Conservation (phyloP, 2,329 filamentous ascomycete genomes). For the Ceratocystis destructans region DNA sequence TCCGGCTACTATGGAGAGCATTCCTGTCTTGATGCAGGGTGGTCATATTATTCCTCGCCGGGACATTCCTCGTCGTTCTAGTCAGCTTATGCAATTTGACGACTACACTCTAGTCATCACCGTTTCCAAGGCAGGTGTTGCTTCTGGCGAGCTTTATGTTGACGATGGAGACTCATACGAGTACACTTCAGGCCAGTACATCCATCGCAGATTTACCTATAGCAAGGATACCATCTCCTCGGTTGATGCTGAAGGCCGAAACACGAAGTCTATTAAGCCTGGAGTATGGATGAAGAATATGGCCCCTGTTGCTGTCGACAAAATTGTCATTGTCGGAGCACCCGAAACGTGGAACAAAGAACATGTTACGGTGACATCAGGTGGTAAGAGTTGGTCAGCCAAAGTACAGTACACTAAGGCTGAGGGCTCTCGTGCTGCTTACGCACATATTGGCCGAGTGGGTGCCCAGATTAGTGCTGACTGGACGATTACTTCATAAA, state of each 20-base stretch:
- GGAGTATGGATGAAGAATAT: slow-evolving; percentile 68
- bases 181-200: slow-evolving; percentile 71
- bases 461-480: slow-evolving; percentile 40
- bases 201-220: slow-evolving; percentile 69
- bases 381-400: slow-evolving; percentile 41
- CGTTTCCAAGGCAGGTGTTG: slow-evolving; percentile 32
- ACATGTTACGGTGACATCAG: slow-evolving; percentile 41
- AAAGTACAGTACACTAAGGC: slow-evolving; percentile 46
- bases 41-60: slow-evolving; percentile 86
- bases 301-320: slow-evolving; percentile 65
- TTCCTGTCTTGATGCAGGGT: slow-evolving; percentile 82
- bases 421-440: slow-evolving; percentile 35
- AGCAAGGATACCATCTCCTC: slow-evolving; percentile 49
- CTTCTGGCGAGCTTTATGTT: slow-evolving; percentile 70
- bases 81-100: slow-evolving; percentile 81
- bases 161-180: slow-evolving; percentile 94
- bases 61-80: slow-evolving; percentile 74
- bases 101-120: slow-evolving; percentile 83
- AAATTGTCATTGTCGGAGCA: slow-evolving; percentile 69
- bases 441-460: slow-evolving; percentile 39
- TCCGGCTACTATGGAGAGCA: slow-evolving; percentile 66
- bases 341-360: slow-evolving; percentile 56
- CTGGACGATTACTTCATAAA: slow-evolving; percentile 34
- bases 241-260: slow-evolving; percentile 46
- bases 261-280: slow-evolving; percentile 41